A percentile compares a stretch with the other conserved stretches of the same genome.
Evolutionary conservation across 2,329 filamentous ascomycete species (phyloP).

Genomic region (Claviceps lovelessii): DNA sequence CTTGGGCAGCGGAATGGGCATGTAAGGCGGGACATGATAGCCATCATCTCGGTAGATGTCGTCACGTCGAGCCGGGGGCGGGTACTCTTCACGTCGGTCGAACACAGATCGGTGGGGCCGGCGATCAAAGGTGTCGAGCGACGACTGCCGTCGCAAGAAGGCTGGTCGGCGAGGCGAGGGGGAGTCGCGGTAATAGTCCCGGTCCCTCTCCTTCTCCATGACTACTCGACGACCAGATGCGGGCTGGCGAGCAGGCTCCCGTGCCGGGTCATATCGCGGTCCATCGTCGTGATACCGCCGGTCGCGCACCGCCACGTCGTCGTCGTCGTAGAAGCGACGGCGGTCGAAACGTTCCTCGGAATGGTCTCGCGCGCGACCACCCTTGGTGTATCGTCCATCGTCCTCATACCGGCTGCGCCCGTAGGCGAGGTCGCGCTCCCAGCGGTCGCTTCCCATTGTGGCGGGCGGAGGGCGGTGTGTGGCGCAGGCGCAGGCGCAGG

Average conservation of each 20-base stretch:
- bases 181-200: conserved; percentile 28
- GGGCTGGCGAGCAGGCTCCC: conserved; percentile 18
- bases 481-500: neutral
- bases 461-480: neutral
- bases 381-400: conserved; percentile 30
- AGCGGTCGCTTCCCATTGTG: conserved; percentile 24
- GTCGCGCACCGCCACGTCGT: conserved; percentile 27
- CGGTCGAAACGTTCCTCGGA: conserved; percentile 38
- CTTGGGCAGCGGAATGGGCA: conserved; percentile 56
- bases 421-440: conserved; percentile 40
- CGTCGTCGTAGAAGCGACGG: conserved; percentile 32
- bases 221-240: conserved; percentile 41
- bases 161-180: conserved; percentile 48
- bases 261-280: conserved; percentile 22
- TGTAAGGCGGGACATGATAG: conserved; percentile 32
- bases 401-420: conserved; percentile 32
- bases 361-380: conserved; percentile 26
- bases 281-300: conserved; percentile 43
- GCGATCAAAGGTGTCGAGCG: conserved; percentile 79
- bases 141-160: conserved; percentile 69
- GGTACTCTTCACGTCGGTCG: conserved; percentile 45
- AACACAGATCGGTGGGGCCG: conserved; percentile 39
- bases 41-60: conserved; percentile 35
- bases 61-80: conserved; percentile 38
- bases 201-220: conserved; percentile 41